Evolutionary conservation across 345 rosid species (phyloP), one percentile per base, ranked within the genome.

Genomic region (Alliaria petiolata): DNA sequence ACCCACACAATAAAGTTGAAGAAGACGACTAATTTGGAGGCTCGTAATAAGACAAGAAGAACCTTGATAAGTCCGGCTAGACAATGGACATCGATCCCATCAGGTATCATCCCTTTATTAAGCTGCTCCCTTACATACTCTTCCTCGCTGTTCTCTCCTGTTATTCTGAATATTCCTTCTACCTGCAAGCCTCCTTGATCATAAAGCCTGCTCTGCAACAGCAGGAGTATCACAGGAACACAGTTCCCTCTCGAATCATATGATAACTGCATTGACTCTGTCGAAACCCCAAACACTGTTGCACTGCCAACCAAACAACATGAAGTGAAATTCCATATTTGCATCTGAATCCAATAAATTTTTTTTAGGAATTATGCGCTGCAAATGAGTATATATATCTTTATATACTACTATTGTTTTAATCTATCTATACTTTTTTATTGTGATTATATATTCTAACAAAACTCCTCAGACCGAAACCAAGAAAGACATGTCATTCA

Each of bases 191-290:
- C 99, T 70, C 92, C 97, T 79, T 70, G 90, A 54, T 83, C 86
- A 77, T 95, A 95, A 53, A 92, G 72, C 53, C 84, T 86, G 65
- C 91, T 87, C 78, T 95, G 99, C 87, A 95, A 79, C 64, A 88
- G 69, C 74, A 95, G 79, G 13, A 95, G 85, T 72, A 95, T 90
- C 14, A 89, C 91, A 43, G 99, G 99, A 62, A 95, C 96, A 55
- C 98, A 86, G 51, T 90, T 95, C 57, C 99, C 97, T 78, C 97
- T 85, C 4, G 93, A 76, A 69, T 95, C 99, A 44, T 80, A 90
- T 59, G 98, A 92, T 51, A 95, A 87, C 72, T 95, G 99, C 99
- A 92, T 89, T 62, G 98, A 91, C 72, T 95, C 92, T 0, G 99
- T 91, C 1, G 99, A 95, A 58, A 95, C 99, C 4, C 99, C 98